Base-by-base conservation (phyloP, 139 green algal species). In the Yamagishiella unicocca region DNA sequence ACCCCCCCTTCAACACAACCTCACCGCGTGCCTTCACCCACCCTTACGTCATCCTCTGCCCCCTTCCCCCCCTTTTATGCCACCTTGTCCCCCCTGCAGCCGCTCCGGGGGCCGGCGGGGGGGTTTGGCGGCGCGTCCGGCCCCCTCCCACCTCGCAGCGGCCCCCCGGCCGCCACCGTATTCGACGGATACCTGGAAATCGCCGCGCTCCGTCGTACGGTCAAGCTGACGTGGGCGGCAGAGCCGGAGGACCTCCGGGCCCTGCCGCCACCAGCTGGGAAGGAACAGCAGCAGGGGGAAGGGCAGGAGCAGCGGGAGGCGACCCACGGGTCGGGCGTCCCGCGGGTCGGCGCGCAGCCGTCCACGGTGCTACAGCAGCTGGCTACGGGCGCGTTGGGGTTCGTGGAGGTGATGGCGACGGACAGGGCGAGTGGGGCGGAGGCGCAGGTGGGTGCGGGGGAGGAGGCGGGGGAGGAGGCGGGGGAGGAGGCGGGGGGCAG, bases 351-450 rank as follows among this genome's bases (percentile, higher is more conserved):
- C n/a, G 38, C 40, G 9, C 72, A 42, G n/a, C 17, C 1, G 37
- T 53, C 37, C 37, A 61, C 55, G 22, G 46, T 54, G 29, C 87
- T 91, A 61, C 80, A 89, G 66, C 61, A n/a, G 29, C 72, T 89
- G 43, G 88, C 88, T 25, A 53, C 94, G 87, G 38, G 24, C 5
- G 91, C 91, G 31, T 72, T 95, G n/a, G 29, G 31, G 17, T 96
- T 95, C 82, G 87, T 97, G 43, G 95, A 96, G 88, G 53, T 66
- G 3, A 84, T 90, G 14, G 92, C 90, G 0, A 76, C 72, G 0
- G 45, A 84, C 53, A 83, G 92, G 0, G 93, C 94, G 17, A 84
- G 85, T 22, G 93, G 92, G 7, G 88, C 87, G 42, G 38, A 83
- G 33, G 84, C 79, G n/a, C 84, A 85, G 73, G 87, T 93, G 73